phyloP scores from a whole-genome alignment of 1,284 basidiomycete species.

The Ceratobasidium papillatum region DNA sequence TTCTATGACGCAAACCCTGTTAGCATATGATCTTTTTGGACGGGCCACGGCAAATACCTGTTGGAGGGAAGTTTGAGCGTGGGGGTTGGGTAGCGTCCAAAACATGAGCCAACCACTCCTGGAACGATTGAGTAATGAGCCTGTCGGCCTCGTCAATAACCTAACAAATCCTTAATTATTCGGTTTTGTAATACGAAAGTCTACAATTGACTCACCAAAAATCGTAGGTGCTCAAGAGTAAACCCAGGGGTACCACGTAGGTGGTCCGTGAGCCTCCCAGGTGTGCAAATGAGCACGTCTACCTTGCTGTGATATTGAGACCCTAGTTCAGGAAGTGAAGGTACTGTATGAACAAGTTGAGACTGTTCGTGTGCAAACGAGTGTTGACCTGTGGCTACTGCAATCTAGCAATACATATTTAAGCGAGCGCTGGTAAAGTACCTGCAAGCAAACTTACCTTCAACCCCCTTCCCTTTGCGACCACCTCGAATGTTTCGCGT shows the following conservation, averaged over 20 bases:
- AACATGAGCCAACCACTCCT: conserved; percentile 90
- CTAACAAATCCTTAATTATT: conserved; percentile 54
- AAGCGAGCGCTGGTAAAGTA: conserved; percentile 14
- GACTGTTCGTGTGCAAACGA: conserved; percentile 84
- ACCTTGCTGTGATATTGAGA: conserved; percentile 72
- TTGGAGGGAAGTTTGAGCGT: conserved; percentile 48
- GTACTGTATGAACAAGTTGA: conserved; percentile 60
- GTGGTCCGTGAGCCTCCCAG: conserved; percentile 95
- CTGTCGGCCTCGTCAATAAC: conserved; percentile 98
- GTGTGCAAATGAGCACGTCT: conserved; percentile 95
- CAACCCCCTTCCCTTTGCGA: conserved; percentile 86
- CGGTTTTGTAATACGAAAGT: neutral
- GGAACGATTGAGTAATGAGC: conserved; percentile 92
- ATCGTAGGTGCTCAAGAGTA: conserved; percentile 92
- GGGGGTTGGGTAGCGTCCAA: conserved; percentile 73
- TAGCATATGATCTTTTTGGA: neutral
- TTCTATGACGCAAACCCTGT: conserved; percentile 51
- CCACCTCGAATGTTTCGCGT: conserved; percentile 85
- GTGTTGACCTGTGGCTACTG: conserved; percentile 82
- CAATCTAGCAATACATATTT: conserved; percentile 62
- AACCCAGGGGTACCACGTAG: conserved; percentile 88
- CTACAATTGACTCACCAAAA: conserved; percentile 65
- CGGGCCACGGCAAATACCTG: neutral
- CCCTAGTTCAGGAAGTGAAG: neutral
- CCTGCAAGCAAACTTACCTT: conserved; percentile 62